Evolutionary conservation across 2,329 filamentous ascomycete species (phyloP).

Genomic region (Aspergillus versicolor): DNA sequence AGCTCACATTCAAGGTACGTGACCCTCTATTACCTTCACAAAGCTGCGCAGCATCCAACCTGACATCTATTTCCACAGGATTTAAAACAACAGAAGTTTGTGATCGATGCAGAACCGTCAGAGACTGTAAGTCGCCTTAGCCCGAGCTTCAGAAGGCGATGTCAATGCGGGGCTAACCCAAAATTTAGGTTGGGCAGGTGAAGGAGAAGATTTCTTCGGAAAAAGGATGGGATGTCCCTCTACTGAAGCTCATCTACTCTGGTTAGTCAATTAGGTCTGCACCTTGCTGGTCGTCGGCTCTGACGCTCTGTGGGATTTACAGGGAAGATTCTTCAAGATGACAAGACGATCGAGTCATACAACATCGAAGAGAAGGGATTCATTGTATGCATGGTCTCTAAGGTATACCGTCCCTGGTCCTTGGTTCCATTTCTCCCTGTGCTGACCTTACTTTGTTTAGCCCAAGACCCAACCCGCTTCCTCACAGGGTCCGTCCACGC

Average conservation of each 20-base stretch:
- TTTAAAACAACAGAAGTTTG: slow-evolving; percentile 98
- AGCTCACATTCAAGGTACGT: slow-evolving; percentile 69
- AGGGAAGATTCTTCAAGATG: slow-evolving; percentile 99
- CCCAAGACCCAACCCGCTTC: slow-evolving; percentile 64
- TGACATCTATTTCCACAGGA: slow-evolving; percentile 58
- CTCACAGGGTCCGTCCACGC: slow-evolving; percentile 40
- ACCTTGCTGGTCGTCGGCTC: not conserved
- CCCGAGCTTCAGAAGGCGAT: slow-evolving; percentile 9
- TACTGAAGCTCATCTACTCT: slow-evolving; percentile 97
- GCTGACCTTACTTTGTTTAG: slow-evolving; percentile 43
- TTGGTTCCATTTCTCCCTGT: not conserved
- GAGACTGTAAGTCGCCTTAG: slow-evolving; percentile 69
- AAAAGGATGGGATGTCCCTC: slow-evolving; percentile 89
- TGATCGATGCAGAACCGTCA: slow-evolving; percentile 88
- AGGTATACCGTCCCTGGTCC: slow-evolving; percentile 58
- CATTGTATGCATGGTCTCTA: slow-evolving; percentile 97
- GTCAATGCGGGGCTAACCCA: slow-evolving; percentile 36
- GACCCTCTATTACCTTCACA: slow-evolving; percentile 11
- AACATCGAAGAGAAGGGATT: slow-evolving; percentile 99
- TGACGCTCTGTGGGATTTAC: slow-evolving; percentile 19
- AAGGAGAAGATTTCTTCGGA: slow-evolving; percentile 91
- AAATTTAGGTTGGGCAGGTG: slow-evolving; percentile 73
- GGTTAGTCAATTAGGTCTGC: slow-evolving; percentile 57
- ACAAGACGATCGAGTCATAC: slow-evolving; percentile 92
- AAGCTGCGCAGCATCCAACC: slow-evolving; percentile 18